phyloP scores from a whole-genome alignment of 2,329 filamentous ascomycete genomes.

The Fulvia fulva region DNA sequence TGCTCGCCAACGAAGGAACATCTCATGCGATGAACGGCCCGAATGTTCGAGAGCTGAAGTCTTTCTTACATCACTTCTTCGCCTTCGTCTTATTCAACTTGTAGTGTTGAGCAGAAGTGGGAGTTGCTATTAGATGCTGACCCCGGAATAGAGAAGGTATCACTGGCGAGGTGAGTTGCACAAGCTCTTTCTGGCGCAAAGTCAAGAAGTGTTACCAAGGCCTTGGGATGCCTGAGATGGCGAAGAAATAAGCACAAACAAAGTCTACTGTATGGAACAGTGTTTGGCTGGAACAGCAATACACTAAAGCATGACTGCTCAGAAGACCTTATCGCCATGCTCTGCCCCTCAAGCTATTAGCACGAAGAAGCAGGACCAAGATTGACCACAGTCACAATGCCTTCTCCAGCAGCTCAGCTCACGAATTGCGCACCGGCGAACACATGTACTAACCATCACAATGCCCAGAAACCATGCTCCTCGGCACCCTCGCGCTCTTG shows the following conservation, averaged over 20 bases:
- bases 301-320: background rate
- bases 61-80: background rate
- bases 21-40: background rate
- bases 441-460: background rate
- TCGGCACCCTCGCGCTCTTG: background rate
- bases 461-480: constrained; percentile 1
- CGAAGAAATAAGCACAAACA: background rate
- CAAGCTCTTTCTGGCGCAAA: background rate
- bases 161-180: background rate
- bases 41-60: constrained; percentile 1
- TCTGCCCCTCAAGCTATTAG: background rate
- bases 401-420: too few species aligned
- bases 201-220: background rate
- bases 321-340: background rate
- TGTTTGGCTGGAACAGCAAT: background rate
- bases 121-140: background rate
- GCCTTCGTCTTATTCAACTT: too few species aligned
- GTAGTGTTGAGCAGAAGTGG: too few species aligned
- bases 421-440: too few species aligned
- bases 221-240: background rate
- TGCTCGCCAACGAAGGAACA: background rate
- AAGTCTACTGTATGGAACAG: background rate
- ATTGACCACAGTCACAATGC: background rate
- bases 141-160: background rate
- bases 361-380: background rate